Base-by-base conservation (phyloP, 192 early-diverging fungal species). In the Dissophora ornata region DNA sequence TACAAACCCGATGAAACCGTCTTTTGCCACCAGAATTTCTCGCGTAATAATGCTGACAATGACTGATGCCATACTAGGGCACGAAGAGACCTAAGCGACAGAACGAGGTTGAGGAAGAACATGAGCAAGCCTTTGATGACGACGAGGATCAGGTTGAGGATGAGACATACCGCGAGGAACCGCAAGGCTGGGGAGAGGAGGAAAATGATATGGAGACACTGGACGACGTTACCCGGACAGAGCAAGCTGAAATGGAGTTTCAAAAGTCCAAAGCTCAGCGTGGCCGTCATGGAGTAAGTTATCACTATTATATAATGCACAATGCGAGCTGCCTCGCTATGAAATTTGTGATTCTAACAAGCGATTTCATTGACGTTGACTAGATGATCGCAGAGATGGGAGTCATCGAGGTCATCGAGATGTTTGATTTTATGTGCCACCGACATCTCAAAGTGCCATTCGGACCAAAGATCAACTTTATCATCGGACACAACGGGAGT, bases 341-440 rank as follows among this genome's bases (percentile, higher is more conserved):
- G 0, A 21, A 10, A 48, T 13, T 32, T 10, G 2, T 1, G 25
- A 19, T 7, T 3, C 32, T 21, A 26, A 22, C 16, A 53, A 25
- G 8, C 7, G 12, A 30, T 47, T 18, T 25, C 15, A 26, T n/a
- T 4, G 16, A 22, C 18, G 1, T n/a, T 36, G 3, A 19, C 0
- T 60, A 86, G 87, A 42, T 56, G 18, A 36, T 78, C 10, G 82
- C 84, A 25, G 84, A 88, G 29, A 83, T 86, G 25, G 97, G 96
- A 15, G 88, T 90, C 22, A 89, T 99, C 40, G 95, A 95, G 60
- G 56, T 78, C 25, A 84, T 99, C 30, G 90, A 94, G 79, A 82
- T 99, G 15, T 71, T 83, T 21, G 93, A 99, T 68, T 98, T 98
- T 80, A 97, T 99, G 95, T 98, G 96, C 73, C 97, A 99, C 81